Base-by-base conservation (phyloP, 179 eudicot genomes). In the Beta corolliflora region DNA sequence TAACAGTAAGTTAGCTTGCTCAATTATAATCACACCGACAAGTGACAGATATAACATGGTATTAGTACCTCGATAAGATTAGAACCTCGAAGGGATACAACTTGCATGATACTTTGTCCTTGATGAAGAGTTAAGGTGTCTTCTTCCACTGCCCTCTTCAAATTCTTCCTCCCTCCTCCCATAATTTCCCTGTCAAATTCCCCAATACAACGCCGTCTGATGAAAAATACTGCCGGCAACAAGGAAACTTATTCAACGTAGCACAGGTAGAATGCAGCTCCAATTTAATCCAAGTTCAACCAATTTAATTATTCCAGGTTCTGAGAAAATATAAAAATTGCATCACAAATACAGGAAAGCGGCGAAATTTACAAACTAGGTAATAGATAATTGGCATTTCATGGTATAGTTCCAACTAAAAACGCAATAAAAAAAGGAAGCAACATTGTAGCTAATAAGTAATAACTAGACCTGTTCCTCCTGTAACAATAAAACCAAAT, bases 81-180 rank as follows among this genome's bases (percentile, higher is more conserved):
- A 83, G 95, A 90, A 65, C 98, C 98, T 18, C 95, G 88, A 6
- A 93, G 89, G 29, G 92, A 88, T 18, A 90, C 75, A 73, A 94
- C 98, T 86, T 88, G 93, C 97, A 94, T 88, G 45, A 94, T 89
- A 82, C 81, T 82, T 75, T 94, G 97, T 41, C 92, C 94, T 66
- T 66, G 80, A 85, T 88, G 86, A 74, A 93, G 90, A 77, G 85
- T 77, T 5, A 88, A 60, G 29, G 77, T 77, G 54, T 86, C 80
- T 8, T 93, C 93, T 74, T 89, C 89, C 8, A 83, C 91, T 25
- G 91, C 97, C 83, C 94, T 86, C 85, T 93, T 94, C 89, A 93
- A 82, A 87, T 94, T 94, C 88, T 94, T 94, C 83, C 98, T 89
- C 41, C 98, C 98, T 77, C 97, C 90, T 85, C 89, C 88, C 93